Evolutionary conservation across 345 rosid genomes (phyloP).

Genomic region (Arabidopsis arenosa): DNA sequence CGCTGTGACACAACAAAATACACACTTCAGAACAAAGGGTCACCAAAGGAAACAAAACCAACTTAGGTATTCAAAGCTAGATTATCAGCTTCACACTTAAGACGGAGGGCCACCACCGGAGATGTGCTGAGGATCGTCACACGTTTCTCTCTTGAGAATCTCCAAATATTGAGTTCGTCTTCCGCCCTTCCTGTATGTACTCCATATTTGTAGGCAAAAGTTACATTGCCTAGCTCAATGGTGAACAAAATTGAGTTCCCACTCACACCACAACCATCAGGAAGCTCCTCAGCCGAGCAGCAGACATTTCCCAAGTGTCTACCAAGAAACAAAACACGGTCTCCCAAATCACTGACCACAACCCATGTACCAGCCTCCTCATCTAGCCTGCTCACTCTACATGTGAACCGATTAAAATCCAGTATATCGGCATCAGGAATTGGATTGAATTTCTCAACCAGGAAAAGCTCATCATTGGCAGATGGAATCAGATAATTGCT

Average conservation of each 20-base stretch:
- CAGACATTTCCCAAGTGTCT: not conserved
- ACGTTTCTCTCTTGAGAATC: not conserved
- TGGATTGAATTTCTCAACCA: conserved; percentile 20
- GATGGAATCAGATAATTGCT: not conserved
- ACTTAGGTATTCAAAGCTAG: too few species aligned
- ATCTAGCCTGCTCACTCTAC: conserved; percentile 26
- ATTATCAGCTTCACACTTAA: not conserved
- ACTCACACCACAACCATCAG: conserved; percentile 26
- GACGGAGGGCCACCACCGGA: not conserved
- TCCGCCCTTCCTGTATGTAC: not conserved
- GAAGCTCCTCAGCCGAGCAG: conserved; percentile 4
- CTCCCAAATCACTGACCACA: conserved; percentile 9
- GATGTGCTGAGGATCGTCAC: not conserved
- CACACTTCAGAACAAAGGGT: too few species aligned
- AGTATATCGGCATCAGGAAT: not conserved
- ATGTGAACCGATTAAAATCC: not conserved
- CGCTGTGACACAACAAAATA: too few species aligned
- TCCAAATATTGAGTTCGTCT: not conserved
- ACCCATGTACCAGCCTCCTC: conserved; percentile 1
- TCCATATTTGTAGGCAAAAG: not conserved
- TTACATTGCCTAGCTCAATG: not conserved
- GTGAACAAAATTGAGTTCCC: conserved; percentile 26
- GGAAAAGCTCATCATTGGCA: conserved; percentile 20
- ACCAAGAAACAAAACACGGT: conserved; percentile 13
- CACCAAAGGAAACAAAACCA: too few species aligned